Conservation (phyloP, 1,139 yeast species). For the Zygosaccharomyces pseudobailii region DNA sequence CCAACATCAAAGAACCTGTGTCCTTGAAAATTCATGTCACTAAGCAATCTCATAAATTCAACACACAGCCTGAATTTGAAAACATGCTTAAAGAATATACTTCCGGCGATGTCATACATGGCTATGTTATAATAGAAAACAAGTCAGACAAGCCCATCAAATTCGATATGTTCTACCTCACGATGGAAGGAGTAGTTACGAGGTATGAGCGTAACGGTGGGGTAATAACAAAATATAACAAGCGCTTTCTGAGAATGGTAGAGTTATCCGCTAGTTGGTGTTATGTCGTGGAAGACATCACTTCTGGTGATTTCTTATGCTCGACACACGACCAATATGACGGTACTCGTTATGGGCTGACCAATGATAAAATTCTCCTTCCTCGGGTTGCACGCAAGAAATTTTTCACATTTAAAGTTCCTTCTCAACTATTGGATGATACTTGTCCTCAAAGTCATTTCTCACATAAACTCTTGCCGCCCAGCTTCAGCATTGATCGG, state of each 20-base stretch:
- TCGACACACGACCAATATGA: slow-evolving; percentile 47
- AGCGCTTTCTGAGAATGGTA: slow-evolving; percentile 40
- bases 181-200: slow-evolving; percentile 47
- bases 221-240: slow-evolving; percentile 27
- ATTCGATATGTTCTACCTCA: slow-evolving; percentile 55
- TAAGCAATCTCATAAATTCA: slow-evolving; percentile 34
- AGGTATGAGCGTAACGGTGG: slow-evolving; percentile 30
- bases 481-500: slow-evolving; percentile 56
- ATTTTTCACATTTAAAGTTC: slow-evolving; percentile 60
- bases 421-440: slow-evolving; percentile 52
- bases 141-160: slow-evolving; percentile 39
- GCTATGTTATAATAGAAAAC: slow-evolving; percentile 47
- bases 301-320: slow-evolving; percentile 41
- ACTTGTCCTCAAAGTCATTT: slow-evolving; percentile 50
- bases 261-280: slow-evolving; percentile 44
- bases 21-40: slow-evolving; percentile 37
- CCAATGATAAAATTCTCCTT: slow-evolving; percentile 45
- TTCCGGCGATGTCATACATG: slow-evolving; percentile 54
- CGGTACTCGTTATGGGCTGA: slow-evolving; percentile 48
- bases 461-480: slow-evolving; percentile 58
- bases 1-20: slow-evolving; percentile 31
- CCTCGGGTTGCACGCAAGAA: slow-evolving; percentile 56
- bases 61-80: slow-evolving; percentile 32
- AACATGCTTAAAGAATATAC: slow-evolving; percentile 44
- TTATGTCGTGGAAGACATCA: slow-evolving; percentile 35